phyloP scores from a whole-genome alignment of 78 protist species.

The Dictyostelium purpureum region DNA sequence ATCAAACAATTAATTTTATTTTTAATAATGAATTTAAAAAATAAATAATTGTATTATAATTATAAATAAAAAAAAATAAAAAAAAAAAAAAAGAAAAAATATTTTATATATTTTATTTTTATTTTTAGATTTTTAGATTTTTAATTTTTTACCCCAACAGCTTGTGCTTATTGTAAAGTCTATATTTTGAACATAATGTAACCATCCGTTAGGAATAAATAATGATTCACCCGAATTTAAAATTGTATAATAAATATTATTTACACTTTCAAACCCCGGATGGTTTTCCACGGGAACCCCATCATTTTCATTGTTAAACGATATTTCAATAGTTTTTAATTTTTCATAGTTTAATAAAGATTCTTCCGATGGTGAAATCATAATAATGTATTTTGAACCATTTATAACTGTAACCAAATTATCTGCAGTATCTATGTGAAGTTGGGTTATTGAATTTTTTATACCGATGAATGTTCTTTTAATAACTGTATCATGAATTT shows the following conservation, averaged over 20 bases:
- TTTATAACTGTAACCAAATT: constrained; percentile 28
- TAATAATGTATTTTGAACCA: constrained; percentile 8
- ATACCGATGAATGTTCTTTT: constrained; percentile 37
- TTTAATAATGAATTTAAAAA: no score
- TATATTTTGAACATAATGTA: no score
- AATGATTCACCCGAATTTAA: no score
- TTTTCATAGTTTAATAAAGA: neutral
- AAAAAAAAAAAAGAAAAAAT: neutral
- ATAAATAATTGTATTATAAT: no score
- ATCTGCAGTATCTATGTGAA: constrained; percentile 64
- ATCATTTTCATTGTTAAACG: neutral
- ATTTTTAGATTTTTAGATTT: no score
- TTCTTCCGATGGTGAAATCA: constrained; percentile 44
- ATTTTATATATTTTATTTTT: neutral
- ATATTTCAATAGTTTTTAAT: neutral
- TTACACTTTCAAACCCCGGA: no score
- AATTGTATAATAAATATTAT: no score
- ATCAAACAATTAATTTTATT: neutral
- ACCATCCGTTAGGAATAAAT: no score
- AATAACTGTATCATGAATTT: constrained; percentile 13
- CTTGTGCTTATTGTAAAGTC: no score
- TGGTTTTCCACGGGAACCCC: no score
- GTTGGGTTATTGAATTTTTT: constrained; percentile 5
- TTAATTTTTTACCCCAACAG: no score
- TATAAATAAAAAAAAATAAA: neutral